Conservation (phyloP, 768 basidiomycete species). For the Rhizopogon salebrosus region DNA sequence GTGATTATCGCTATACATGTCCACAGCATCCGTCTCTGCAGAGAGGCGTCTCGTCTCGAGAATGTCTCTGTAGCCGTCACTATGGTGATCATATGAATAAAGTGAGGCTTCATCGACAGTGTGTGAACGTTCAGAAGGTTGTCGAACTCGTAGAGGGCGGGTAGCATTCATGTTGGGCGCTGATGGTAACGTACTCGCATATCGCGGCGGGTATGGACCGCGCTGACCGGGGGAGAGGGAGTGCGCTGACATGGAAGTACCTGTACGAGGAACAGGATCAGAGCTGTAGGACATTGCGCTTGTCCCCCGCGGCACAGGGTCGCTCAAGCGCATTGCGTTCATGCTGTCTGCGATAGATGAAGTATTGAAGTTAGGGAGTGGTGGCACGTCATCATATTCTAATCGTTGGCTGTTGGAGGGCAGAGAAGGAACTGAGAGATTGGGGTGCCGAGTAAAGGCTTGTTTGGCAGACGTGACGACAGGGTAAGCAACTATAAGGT, state of each 20-base stretch:
- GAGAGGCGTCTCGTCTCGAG: slow-evolving; percentile 18
- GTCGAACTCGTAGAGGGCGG: slow-evolving; percentile 15
- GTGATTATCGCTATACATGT: slow-evolving; percentile 34
- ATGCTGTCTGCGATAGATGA: slow-evolving; percentile 46
- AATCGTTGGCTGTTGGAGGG: slow-evolving; percentile 31
- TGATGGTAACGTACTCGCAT: slow-evolving; percentile 38
- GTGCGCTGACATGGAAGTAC: slow-evolving; percentile 53
- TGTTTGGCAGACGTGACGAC: slow-evolving; percentile 9
- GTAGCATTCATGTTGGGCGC: slow-evolving; percentile 14
- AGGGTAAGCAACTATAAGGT: slow-evolving; percentile 6
- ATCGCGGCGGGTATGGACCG: slow-evolving; percentile 31
- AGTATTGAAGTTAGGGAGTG: slow-evolving; percentile 38
- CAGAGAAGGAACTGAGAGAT: slow-evolving; percentile 44
- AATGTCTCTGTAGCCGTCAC: slow-evolving; percentile 22
- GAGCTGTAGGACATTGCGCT: slow-evolving; percentile 21
- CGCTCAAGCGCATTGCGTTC: slow-evolving; percentile 47
- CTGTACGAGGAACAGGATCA: slow-evolving; percentile 50
- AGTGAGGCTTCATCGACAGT: slow-evolving; percentile 20
- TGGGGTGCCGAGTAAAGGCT: slow-evolving; percentile 37
- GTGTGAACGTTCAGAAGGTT: slow-evolving; percentile 12
- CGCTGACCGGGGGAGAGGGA: slow-evolving; percentile 23
- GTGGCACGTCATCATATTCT: slow-evolving; percentile 24
- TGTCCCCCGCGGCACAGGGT: slow-evolving; percentile 29
- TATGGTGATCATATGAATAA: slow-evolving; percentile 29
- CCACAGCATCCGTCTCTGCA: slow-evolving; percentile 32